Evolutionary conservation across 1,139 yeast species (phyloP), one percentile per base, ranked within the genome.

Genomic region (Kodamaea sp.): DNA sequence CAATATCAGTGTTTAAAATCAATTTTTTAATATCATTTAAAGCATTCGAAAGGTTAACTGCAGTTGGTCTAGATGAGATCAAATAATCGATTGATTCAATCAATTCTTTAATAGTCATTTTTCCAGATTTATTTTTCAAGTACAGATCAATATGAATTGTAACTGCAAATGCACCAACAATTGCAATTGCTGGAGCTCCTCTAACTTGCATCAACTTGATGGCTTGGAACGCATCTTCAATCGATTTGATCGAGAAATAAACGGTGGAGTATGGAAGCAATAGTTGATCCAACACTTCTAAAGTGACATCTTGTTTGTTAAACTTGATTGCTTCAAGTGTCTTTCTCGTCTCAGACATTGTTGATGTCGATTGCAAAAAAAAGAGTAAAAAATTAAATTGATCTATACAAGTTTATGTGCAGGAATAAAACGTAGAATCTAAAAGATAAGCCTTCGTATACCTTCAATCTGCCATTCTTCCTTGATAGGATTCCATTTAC

Each of bases 101-200:
- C 40, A 83, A 63, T 10, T 62, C 50, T n/a, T 37, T 44, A 4
- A 65, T 61, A 0, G 54, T 40, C 42, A 63, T 62, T n/a, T 10
- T 26, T 2, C 11, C 31, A 40, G 64, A 54, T 5, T 27, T 8
- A 15, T 27, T 24, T 4, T 38, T 36, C 1, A 36, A 8, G 11
- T 52, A 29, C 24, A 64, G 41, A 29, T 50, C 40, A 29, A 56
- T 54, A 29, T 62, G 46, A 10, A 85, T 81, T 1, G 87, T 82
- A n/a, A 90, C 75, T 1, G 96, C 77, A 44, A 89, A 73, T 1
- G 90, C 81, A 8, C 96, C 97, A 3, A 92, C 97, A 41, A 92
- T 86, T 42, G 97, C 97, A 55, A 92, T 92, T 2, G 97, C 97
- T 0, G 98, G 98, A 0, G 98, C 98, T 20, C 98, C 98, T 58